A percentile compares a stretch with the other conserved stretches of the same genome.
Conservation (phyloP, 208 protist genomes). For the Trichomonas tenax region DNA sequence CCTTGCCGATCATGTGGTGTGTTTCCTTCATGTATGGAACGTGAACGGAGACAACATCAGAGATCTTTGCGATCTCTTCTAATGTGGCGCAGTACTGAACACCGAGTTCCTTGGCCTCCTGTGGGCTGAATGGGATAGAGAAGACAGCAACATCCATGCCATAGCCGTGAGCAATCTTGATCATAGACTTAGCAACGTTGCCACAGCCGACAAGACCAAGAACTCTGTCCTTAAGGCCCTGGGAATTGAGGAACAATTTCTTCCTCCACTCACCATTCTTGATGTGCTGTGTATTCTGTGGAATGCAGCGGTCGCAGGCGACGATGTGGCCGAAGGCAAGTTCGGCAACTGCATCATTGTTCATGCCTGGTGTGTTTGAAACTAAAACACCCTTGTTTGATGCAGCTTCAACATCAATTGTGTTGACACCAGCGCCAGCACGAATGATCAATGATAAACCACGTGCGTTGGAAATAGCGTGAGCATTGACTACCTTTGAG, state of each 20-base stretch:
- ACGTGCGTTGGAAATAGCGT: background rate
- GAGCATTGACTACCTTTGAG: background rate
- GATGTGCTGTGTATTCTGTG: background rate
- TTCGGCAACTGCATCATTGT: background rate
- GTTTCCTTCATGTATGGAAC: background rate
- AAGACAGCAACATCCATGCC: background rate
- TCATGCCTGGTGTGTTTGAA: background rate
- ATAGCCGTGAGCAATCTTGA: background rate
- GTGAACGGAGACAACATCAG: background rate
- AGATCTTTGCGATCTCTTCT: background rate
- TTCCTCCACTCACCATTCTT: background rate
- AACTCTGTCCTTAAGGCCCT: background rate
- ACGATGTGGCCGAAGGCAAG: background rate
- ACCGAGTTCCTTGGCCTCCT: background rate
- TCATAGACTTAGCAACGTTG: background rate
- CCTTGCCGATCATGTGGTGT: background rate
- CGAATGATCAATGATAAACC: background rate
- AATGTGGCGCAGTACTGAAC: background rate
- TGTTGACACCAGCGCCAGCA: background rate
- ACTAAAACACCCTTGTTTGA: background rate
- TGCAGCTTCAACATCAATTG: background rate
- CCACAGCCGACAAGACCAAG: background rate
- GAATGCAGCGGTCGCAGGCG: background rate
- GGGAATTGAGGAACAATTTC: background rate
- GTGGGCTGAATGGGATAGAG: background rate